Base-by-base conservation (phyloP, 257 asterid species). In the Nicotiana obtusifolia region DNA sequence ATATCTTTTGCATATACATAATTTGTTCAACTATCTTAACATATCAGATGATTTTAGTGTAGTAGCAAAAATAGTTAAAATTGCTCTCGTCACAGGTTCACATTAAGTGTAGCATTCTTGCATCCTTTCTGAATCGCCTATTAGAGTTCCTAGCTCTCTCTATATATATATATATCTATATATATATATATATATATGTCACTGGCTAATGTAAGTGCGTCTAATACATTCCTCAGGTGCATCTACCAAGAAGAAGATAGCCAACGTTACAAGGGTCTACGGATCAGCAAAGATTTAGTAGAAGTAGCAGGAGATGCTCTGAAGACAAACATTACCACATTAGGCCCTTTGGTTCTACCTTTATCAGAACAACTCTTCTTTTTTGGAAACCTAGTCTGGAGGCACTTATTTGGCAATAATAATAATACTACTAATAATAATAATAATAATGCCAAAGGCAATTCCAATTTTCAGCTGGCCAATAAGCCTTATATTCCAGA, bases 301-400 rank as follows among this genome's bases (percentile, higher is more conserved):
- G 97, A 93, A 84, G 84, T 96, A 0, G 99, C 97, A 0, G 98
- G 97, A 0, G 96, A 96, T 30, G 99, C 99, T 9, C 82, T 96
- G 81, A 96, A 96, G 85, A 89, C 99, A 11, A 93, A 93, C 92
- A 93, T 93, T 89, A 93, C 97, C 5, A 93, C 97, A 8, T 84
- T 93, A n/a, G 97, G 97, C 5, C 97, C 97, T 8, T 86, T 93
- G 4, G 97, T 92, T 49, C 85, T 92, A 16, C 97, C 94, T 37
- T 82, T 92, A 80, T 89, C 97, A 3, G 98, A 96, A 84, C 99
- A 94, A 82, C 91, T 96, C 80, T 85, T 91, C 84, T 96, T 96
- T 93, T 93, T 96, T 83, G 92, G 90, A 2, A 85, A 89, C 4
- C 88, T 93, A 0, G 79, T 87, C 1, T 92, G 95, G 93, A 88